Base-by-base conservation (phyloP, 495 filamentous ascomycete species). In the Penicillium chermesinum region DNA sequence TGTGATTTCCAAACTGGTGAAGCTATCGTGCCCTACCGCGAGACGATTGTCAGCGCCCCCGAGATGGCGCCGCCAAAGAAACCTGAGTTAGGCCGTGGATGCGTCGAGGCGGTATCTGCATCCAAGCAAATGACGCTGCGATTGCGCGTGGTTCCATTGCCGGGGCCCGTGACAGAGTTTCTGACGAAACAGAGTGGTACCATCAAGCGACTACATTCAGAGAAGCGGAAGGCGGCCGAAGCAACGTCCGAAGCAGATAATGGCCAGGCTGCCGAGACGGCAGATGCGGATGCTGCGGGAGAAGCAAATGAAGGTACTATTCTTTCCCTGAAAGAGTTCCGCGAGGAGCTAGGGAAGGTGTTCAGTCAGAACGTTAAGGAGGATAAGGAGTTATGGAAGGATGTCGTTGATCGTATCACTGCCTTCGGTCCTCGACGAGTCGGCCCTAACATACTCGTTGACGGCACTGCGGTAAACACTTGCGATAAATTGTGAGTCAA, bases 1-100 rank as follows among this genome's bases (percentile, higher is more conserved):
- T 96, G 95, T 53, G 93, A 99, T 48, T 94, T 99, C 45, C 93
- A 97, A 55, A 86, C 87, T 44, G 88, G 91, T 44, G 86, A 86
- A 25, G 89, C 94, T 2, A 97, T 97, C 44, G 93, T 99, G 4
- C 93, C 93, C 6, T 99, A 95, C 65, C 80, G 91, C 15, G 93
- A 99, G 66, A 89, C 87, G 2, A 96, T 95, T 37, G 84, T 95
- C 27, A 77, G 79, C 38, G 87, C 85, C 1, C 74, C 84, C 13
- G 93, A 98, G 62, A 98, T 98, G 93, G 80, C 89, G 2, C 80
- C 90, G 0, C 86, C 89, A 0, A 90, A 76, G 52, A 86, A 91
- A 57, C 87, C 89, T 48, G 88, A 91, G 3, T 71, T 96, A 17
- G 89, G 91, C n/a, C 77, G 94, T 60, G 93, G 93, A 25, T 84